Conservation (phyloP, 192 early-diverging fungal species). For the Coemansia umbellata region DNA sequence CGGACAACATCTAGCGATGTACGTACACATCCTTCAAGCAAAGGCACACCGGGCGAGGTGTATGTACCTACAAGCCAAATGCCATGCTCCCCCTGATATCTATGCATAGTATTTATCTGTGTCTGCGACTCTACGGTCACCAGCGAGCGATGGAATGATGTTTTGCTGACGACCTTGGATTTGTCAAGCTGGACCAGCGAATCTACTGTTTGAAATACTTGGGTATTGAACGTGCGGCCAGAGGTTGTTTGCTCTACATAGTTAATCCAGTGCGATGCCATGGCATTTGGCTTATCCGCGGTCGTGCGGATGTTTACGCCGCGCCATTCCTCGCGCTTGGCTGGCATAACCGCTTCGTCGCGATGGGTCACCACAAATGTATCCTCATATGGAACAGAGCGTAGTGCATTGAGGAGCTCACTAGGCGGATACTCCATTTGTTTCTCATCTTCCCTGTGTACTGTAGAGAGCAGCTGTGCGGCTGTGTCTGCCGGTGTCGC, state of each 20-base stretch:
- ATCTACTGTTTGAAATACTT: constrained; percentile 61
- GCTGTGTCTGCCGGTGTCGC: constrained; percentile 41
- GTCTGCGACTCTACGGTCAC: constrained; percentile 54
- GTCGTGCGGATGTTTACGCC: constrained; percentile 44
- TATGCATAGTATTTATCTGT: constrained; percentile 48
- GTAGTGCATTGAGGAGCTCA: constrained; percentile 31
- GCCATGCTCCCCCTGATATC: constrained; percentile 22
- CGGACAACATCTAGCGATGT: constrained; percentile 54
- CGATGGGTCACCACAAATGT: constrained; percentile 39
- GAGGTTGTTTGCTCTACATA: constrained; percentile 49
- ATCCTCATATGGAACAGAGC: constrained; percentile 38
- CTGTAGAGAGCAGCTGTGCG: constrained; percentile 4
- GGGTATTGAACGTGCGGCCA: constrained; percentile 20
- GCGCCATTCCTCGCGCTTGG: constrained; percentile 28
- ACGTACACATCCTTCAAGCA: constrained; percentile 61
- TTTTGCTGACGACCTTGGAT: constrained; percentile 33
- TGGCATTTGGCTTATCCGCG: constrained; percentile 5
- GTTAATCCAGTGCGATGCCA: constrained; percentile 49
- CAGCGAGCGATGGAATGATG: constrained; percentile 57
- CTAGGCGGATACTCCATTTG: constrained; percentile 4
- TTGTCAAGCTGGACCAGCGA: constrained; percentile 47
- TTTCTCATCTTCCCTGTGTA: neutral
- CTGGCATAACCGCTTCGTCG: constrained; percentile 47
- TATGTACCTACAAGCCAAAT: constrained; percentile 62
- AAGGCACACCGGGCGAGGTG: constrained; percentile 57